These are phyloP conservation scores for Hypholoma sublateritium DNA, from an alignment of 768 basidiomycete genomes.

Conservation along the genomic window DNA sequence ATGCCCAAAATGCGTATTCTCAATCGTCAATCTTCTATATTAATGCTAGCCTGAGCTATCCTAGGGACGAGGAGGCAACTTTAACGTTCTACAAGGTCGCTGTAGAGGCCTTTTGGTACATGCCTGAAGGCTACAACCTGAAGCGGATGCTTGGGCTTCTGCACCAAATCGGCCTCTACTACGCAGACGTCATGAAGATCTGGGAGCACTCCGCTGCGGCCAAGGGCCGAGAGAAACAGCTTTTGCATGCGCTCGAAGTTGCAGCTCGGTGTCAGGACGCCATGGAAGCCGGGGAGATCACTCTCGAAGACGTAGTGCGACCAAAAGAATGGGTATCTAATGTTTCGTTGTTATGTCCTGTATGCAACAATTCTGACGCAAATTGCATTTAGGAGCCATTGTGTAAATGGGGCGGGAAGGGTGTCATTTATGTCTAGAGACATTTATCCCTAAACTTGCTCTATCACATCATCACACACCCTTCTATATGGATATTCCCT, in stretches of 20 bases:
- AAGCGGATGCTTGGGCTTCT: not conserved
- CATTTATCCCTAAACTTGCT: too few relatives aligned
- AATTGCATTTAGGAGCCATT: not conserved
- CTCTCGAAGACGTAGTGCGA: not conserved
- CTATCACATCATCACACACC: too few relatives aligned
- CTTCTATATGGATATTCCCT: too few relatives aligned
- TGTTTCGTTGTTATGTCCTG: not conserved
- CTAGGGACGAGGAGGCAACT: not conserved
- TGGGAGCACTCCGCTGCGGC: conserved; percentile 4
- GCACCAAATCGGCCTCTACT: not conserved
- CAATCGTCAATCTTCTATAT: conserved; percentile 4
- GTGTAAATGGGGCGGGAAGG: not conserved
- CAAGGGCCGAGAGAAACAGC: not conserved
- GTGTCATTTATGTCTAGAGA: too few relatives aligned
- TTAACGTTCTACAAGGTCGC: not conserved
- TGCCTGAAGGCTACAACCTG: conserved; percentile 1
- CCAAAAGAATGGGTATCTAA: conserved; percentile 5
- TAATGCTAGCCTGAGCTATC: not conserved
- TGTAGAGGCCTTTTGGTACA: conserved; percentile 6
- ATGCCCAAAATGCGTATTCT: conserved; percentile 2
- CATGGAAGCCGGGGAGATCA: not conserved
- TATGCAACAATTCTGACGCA: not conserved
- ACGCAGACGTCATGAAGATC: not conserved
- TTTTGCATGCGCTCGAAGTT: not conserved
- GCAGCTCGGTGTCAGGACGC: not conserved